Conservation (phyloP, 495 filamentous ascomycete genomes). For the Umbilicaria muhlenbergii region DNA sequence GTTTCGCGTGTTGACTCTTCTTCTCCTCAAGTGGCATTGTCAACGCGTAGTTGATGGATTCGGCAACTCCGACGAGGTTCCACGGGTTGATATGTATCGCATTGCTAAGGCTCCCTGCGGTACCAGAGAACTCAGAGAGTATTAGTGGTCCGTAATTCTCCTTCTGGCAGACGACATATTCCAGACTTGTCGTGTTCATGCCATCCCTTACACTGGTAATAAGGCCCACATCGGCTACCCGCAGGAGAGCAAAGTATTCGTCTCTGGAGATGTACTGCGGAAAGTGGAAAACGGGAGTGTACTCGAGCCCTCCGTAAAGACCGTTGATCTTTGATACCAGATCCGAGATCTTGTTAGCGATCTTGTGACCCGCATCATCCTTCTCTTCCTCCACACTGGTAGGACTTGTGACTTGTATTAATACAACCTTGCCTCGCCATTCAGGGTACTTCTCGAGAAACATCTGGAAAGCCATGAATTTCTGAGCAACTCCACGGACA, state of each 20-base stretch:
- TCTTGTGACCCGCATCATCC: conserved; percentile 50
- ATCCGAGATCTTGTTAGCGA: conserved; percentile 72
- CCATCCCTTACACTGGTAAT: conserved; percentile 89
- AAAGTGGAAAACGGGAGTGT: conserved; percentile 80
- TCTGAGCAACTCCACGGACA: conserved; percentile 79
- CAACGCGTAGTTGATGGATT: conserved; percentile 62
- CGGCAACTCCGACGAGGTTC: conserved; percentile 68
- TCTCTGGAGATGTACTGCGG: conserved; percentile 73
- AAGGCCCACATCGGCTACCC: conserved; percentile 72
- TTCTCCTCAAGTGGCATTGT: conserved; percentile 51
- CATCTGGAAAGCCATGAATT: conserved; percentile 79
- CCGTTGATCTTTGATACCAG: conserved; percentile 84
- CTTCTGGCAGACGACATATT: conserved; percentile 85
- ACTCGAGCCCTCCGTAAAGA: conserved; percentile 67
- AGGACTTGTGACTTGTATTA: conserved; percentile 88
- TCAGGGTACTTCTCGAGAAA: conserved; percentile 79
- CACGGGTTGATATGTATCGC: conserved; percentile 93
- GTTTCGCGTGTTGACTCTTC: conserved; percentile 28
- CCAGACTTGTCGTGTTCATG: conserved; percentile 91
- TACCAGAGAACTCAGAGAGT: conserved; percentile 89
- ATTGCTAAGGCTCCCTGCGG: conserved; percentile 66
- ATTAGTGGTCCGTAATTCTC: conserved; percentile 73
- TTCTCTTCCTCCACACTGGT: conserved; percentile 56
- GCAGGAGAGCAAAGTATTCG: conserved; percentile 83
- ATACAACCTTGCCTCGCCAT: conserved; percentile 80